A percentile compares a stretch with the other conserved stretches of the same genome.
phyloP scores from a whole-genome alignment of 2,329 filamentous ascomycete species.

The Sclerotinia spermophila region DNA sequence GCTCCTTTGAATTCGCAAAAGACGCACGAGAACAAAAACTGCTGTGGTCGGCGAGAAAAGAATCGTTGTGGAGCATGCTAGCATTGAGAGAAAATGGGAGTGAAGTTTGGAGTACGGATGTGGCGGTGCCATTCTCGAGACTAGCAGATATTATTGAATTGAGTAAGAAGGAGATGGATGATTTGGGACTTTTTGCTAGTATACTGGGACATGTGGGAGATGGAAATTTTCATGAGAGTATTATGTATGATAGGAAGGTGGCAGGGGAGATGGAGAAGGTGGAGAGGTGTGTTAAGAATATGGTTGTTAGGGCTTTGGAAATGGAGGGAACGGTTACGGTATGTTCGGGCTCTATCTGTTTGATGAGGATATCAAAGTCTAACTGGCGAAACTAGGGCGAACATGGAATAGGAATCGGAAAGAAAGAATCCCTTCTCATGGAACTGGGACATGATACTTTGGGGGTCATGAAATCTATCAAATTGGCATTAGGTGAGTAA shows the following conservation, averaged over 20 bases:
- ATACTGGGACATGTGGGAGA: constrained; percentile 89
- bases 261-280: constrained; percentile 70
- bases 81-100: constrained; percentile 62
- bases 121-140: constrained; percentile 74
- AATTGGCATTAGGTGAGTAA: constrained; percentile 55
- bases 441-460: constrained; percentile 80
- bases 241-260: constrained; percentile 76
- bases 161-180: constrained; percentile 85
- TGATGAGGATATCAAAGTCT: not conserved
- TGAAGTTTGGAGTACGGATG: constrained; percentile 80
- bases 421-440: constrained; percentile 73
- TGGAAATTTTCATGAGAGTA: constrained; percentile 91
- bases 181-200: constrained; percentile 79
- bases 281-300: constrained; percentile 78
- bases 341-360: constrained; percentile 25
- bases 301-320: constrained; percentile 84
- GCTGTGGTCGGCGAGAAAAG: constrained; percentile 77
- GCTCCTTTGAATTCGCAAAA: constrained; percentile 72
- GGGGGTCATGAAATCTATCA: constrained; percentile 79
- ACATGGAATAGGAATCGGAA: constrained; percentile 80
- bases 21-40: constrained; percentile 68
- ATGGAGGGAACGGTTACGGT: constrained; percentile 90
- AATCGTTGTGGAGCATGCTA: constrained; percentile 80
- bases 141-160: constrained; percentile 74
- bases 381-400: constrained; percentile 54